Conservation (phyloP, 2,329 filamentous ascomycete species). For the Pseudocercospora macadamiae region DNA sequence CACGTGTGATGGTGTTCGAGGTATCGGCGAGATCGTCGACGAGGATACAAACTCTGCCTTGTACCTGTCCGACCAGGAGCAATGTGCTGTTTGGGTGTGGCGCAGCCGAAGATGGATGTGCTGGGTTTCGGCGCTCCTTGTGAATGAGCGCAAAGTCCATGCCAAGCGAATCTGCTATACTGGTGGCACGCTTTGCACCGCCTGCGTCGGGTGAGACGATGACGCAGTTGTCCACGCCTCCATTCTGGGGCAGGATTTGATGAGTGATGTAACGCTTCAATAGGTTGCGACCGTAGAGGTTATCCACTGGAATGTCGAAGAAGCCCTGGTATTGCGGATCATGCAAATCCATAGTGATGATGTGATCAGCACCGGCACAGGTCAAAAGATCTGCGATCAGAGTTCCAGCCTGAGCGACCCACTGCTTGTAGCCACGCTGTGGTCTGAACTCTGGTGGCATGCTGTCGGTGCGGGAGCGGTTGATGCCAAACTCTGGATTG, state of each 20-base stretch:
- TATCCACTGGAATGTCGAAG: slow-evolving; percentile 98
- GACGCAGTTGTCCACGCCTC: slow-evolving; percentile 57
- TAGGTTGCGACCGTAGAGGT: slow-evolving; percentile 83
- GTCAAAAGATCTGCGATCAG: slow-evolving; percentile 92
- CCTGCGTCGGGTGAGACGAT: slow-evolving; percentile 96
- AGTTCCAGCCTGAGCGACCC: slow-evolving; percentile 96
- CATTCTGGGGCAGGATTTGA: slow-evolving; percentile 80
- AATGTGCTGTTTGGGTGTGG: slow-evolving; percentile 63
- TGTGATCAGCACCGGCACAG: slow-evolving; percentile 92
- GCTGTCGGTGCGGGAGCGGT: slow-evolving; percentile 28
- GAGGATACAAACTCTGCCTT: slow-evolving; percentile 79
- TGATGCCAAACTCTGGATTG: slow-evolving; percentile 1
- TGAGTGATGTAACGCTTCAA: slow-evolving; percentile 72
- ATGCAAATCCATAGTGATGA: slow-evolving; percentile 96
- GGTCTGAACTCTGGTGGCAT: slow-evolving; percentile 67
- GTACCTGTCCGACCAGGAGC: slow-evolving; percentile 91
- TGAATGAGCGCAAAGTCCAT: slow-evolving; percentile 98
- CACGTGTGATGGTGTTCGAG: slow-evolving; percentile 93
- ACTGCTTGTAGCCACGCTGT: slow-evolving; percentile 94
- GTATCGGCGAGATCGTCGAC: slow-evolving; percentile 96
- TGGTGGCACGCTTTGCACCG: slow-evolving; percentile 92
- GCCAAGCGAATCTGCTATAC: slow-evolving; percentile 88
- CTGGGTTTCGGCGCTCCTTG: slow-evolving; percentile 88
- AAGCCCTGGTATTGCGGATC: slow-evolving; percentile 98
- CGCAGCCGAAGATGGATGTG: slow-evolving; percentile 40